These are phyloP conservation scores for Eleusine coracana DNA, from an alignment of 176 grass and related monocot species.

Conservation along the genomic window DNA sequence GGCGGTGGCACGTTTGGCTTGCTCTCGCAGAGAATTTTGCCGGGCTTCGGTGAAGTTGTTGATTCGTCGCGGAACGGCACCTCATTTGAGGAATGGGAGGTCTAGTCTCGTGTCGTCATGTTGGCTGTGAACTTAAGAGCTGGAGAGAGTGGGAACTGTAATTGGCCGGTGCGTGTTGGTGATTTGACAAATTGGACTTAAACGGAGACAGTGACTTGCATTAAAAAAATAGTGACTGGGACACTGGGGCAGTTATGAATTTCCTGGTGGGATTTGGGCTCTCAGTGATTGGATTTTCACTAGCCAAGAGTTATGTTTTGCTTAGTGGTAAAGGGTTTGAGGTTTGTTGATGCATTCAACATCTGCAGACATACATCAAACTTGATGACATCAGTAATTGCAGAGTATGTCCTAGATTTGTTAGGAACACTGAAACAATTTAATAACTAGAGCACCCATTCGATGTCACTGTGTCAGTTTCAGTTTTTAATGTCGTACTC, in stretches of 20 bases:
- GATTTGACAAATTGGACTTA: background rate
- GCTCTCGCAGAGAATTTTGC: background rate
- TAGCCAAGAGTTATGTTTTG: slow-evolving; percentile 1
- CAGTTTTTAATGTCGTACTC: background rate
- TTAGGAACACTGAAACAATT: background rate
- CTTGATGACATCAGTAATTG: background rate
- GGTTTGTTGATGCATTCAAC: background rate
- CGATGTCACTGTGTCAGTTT: background rate
- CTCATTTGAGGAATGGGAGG: background rate
- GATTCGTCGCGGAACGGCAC: background rate
- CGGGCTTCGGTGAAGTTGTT: background rate
- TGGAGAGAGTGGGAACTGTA: background rate
- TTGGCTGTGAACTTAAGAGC: background rate
- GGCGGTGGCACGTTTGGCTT: background rate
- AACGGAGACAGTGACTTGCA: background rate
- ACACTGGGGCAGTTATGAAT: background rate
- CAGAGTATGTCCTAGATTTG: background rate
- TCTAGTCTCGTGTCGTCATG: background rate
- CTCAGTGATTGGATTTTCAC: slow-evolving; percentile 24
- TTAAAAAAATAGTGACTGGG: background rate
- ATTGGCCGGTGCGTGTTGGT: background rate
- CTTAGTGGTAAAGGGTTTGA: background rate
- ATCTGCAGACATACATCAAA: background rate
- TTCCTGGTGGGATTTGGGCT: background rate
- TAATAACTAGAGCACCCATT: background rate